Conservation (phyloP, 2,329 filamentous ascomycete species). For the Trichoderma breve region DNA sequence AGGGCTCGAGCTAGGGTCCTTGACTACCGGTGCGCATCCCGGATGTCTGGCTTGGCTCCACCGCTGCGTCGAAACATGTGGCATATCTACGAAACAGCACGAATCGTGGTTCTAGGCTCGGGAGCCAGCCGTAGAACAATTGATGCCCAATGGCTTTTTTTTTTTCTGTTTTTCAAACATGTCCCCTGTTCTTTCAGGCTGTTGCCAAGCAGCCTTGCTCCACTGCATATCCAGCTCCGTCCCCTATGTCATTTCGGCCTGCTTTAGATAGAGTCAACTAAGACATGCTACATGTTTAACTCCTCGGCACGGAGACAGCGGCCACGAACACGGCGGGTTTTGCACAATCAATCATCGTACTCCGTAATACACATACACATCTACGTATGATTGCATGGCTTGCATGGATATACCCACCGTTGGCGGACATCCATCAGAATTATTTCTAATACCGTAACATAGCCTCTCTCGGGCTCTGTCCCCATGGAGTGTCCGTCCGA, state of each 20-base stretch:
- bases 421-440: not conserved
- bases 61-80: not conserved
- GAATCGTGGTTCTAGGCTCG: not conserved
- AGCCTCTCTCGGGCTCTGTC: not conserved
- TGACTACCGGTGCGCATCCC: not conserved
- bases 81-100: not conserved
- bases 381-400: not conserved
- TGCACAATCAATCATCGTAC: not conserved
- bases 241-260: not conserved
- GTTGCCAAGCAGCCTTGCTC: not conserved
- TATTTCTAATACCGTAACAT: constrained; percentile 2
- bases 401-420: not conserved
- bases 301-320: not conserved
- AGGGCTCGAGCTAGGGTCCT: not conserved
- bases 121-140: not conserved
- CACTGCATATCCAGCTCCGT: not conserved
- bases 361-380: not conserved
- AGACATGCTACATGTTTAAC: not conserved
- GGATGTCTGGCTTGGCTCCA: not conserved
- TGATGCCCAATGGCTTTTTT: not conserved
- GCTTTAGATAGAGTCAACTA: not conserved
- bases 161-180: not conserved
- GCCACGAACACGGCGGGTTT: not conserved
- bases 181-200: not conserved
- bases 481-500: constrained; percentile 10